Percentiles rank a stretch among this genome's conserved stretches.
phyloP scores from a whole-genome alignment of 306 rosid genomes.

The Carpinus fangiana region DNA sequence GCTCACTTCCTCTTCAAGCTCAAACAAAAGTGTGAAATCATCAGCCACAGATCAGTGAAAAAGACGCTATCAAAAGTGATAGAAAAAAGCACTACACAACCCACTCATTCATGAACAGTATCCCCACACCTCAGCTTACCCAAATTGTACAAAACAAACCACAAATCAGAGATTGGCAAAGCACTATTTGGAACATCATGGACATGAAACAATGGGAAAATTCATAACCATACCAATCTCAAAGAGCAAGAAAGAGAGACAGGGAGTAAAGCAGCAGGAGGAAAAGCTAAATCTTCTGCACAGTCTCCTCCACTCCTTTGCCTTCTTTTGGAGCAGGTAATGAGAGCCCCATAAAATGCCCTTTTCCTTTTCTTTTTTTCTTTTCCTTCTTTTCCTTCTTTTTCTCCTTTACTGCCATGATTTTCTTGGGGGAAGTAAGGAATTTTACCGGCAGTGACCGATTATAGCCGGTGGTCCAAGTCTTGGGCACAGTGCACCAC shows the following conservation, averaged over 20 bases:
- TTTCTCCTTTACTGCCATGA: background rate
- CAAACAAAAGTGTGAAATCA: slow-evolving; percentile 45
- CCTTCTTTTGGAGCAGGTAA: slow-evolving; percentile 34
- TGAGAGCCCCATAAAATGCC: slow-evolving; percentile 11
- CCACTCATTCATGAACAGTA: slow-evolving; percentile 19
- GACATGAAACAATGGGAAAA: slow-evolving; percentile 27
- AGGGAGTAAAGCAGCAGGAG: background rate
- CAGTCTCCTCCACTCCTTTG: slow-evolving; percentile 32
- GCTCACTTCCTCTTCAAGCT: slow-evolving; percentile 55
- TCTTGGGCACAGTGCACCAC: slow-evolving; percentile 33
- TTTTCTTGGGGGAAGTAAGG: slow-evolving; percentile 14
- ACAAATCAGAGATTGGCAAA: background rate
- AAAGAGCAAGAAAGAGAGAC: slow-evolving; percentile 7
- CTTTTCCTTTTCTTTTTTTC: background rate
- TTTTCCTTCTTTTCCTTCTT: background rate
- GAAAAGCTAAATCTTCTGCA: slow-evolving; percentile 17
- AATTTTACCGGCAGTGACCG: slow-evolving; percentile 27
- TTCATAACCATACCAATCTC: slow-evolving; percentile 2
- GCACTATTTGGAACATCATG: background rate
- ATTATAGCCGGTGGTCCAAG: slow-evolving; percentile 27
- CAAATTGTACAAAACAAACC: background rate
- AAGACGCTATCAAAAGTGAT: background rate
- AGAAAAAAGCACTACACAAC: background rate
- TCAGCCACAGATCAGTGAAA: slow-evolving; percentile 35
- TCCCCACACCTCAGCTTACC: background rate